phyloP scores from a whole-genome alignment of 148 eudicot species.

The Rhododendron ovatum region DNA sequence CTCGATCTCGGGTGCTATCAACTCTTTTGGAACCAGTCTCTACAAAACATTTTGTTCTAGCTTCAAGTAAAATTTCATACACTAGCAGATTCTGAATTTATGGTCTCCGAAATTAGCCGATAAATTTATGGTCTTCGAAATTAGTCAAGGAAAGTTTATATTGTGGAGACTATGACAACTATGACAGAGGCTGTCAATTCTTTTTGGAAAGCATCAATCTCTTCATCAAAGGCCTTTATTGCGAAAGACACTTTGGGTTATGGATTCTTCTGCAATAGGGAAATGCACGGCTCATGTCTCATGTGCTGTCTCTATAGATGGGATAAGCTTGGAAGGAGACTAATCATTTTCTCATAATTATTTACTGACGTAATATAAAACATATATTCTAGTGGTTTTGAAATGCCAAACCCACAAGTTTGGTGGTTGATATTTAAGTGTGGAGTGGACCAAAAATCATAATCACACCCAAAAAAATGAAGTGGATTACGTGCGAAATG shows the following conservation, averaged over 20 bases:
- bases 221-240: conserved; percentile 5
- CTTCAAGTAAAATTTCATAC: no score
- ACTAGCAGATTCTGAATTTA: no score
- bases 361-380: background rate
- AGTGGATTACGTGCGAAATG: background rate
- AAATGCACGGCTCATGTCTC: conserved; percentile 6
- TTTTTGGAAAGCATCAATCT: background rate
- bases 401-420: background rate
- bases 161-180: background rate
- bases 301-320: background rate
- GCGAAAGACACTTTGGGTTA: conserved; percentile 1
- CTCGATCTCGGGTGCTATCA: no score
- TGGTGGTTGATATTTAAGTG: background rate
- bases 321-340: background rate
- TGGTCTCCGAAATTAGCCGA: no score
- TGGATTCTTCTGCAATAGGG: background rate
- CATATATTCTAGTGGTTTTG: background rate
- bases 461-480: background rate
- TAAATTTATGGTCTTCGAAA: no score
- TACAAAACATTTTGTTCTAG: no score
- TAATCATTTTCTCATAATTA: background rate
- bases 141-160: background rate
- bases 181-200: background rate
- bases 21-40: no score
- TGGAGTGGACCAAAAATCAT: background rate